A percentile compares a stretch with the other conserved stretches of the same genome.
phyloP scores from a whole-genome alignment of 331 rosid species.

The Ulmus americana region DNA sequence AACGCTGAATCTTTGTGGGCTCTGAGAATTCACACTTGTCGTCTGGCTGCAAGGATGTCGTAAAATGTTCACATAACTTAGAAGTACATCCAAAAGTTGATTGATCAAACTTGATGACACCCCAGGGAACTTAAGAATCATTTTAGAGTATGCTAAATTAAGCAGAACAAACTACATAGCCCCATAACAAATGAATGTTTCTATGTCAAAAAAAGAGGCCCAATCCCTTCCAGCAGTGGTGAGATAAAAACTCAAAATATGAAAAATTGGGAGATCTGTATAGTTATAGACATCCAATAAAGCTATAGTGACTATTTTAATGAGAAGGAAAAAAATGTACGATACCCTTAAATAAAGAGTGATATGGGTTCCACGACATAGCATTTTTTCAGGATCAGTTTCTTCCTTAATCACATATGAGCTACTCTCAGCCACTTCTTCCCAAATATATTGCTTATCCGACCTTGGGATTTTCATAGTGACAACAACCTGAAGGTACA shows the following conservation, averaged over 20 bases:
- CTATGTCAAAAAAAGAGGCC: not conserved
- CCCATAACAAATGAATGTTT: not conserved
- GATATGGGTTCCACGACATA: conserved; percentile 88
- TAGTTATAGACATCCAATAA: not conserved
- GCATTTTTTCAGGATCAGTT: conserved; percentile 72
- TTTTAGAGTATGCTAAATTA: not conserved
- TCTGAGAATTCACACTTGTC: conserved; percentile 93
- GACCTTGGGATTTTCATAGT: conserved; percentile 94
- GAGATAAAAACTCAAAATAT: not conserved
- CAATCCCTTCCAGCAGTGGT: not conserved
- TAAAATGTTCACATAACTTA: conserved; percentile 1
- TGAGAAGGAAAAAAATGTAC: conserved; percentile 13
- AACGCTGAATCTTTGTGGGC: conserved; percentile 69
- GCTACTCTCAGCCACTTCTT: conserved; percentile 81
- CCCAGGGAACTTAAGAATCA: not conserved
- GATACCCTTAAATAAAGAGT: conserved; percentile 75
- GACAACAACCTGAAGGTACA: conserved; percentile 62
- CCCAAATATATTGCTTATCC: conserved; percentile 89
- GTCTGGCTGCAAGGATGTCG: conserved; percentile 47
- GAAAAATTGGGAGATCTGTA: not conserved
- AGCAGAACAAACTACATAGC: not conserved
- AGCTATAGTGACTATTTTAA: not conserved
- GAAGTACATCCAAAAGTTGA: not conserved
- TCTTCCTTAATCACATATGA: conserved; percentile 84
- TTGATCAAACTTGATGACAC: not conserved